Conservation (phyloP, 352 stramenopile genomes). For the Pythium insidiosum region DNA sequence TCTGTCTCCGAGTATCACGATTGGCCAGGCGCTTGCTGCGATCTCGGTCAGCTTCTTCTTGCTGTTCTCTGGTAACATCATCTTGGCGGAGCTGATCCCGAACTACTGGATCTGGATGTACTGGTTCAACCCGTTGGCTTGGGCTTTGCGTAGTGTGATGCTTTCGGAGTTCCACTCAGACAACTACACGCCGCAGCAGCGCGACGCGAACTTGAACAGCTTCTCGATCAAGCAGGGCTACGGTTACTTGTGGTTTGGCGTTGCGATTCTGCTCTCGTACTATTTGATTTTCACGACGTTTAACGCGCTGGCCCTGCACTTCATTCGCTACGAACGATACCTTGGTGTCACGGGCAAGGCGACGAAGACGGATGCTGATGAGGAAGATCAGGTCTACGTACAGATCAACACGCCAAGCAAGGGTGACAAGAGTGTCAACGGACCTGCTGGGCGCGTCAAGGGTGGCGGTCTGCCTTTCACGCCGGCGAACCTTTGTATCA, state of each 20-base stretch:
- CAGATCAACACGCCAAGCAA: slow-evolving; percentile 20
- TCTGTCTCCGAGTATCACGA: slow-evolving; percentile 43
- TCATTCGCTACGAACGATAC: slow-evolving; percentile 44
- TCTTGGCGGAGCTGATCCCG: slow-evolving; percentile 51
- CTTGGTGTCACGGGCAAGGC: slow-evolving; percentile 27
- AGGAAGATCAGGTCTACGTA: slow-evolving; percentile 28
- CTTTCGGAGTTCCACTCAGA: slow-evolving; percentile 50
- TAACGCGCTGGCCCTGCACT: slow-evolving; percentile 36
- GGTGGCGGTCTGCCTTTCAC: slow-evolving; percentile 26
- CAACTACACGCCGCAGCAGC: slow-evolving; percentile 16
- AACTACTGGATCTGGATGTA: slow-evolving; percentile 78
- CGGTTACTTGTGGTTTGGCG: slow-evolving; percentile 41
- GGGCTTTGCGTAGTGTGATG: slow-evolving; percentile 46
- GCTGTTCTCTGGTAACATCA: slow-evolving; percentile 69
- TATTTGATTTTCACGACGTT: slow-evolving; percentile 47
- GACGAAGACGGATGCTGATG: slow-evolving; percentile 18
- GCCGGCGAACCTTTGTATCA: slow-evolving; percentile 31
- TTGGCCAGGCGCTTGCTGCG: slow-evolving; percentile 31
- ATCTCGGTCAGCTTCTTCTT: slow-evolving; percentile 59
- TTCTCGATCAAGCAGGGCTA: too few species aligned
- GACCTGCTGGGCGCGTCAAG: slow-evolving; percentile 6
- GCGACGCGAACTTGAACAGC: slow-evolving; percentile 9
- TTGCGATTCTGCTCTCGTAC: slow-evolving; percentile 32
- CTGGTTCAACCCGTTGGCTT: slow-evolving; percentile 59
- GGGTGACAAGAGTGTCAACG: background rate